Base-by-base conservation (phyloP, 2,329 filamentous ascomycete genomes). In the Zalaria obscura region DNA sequence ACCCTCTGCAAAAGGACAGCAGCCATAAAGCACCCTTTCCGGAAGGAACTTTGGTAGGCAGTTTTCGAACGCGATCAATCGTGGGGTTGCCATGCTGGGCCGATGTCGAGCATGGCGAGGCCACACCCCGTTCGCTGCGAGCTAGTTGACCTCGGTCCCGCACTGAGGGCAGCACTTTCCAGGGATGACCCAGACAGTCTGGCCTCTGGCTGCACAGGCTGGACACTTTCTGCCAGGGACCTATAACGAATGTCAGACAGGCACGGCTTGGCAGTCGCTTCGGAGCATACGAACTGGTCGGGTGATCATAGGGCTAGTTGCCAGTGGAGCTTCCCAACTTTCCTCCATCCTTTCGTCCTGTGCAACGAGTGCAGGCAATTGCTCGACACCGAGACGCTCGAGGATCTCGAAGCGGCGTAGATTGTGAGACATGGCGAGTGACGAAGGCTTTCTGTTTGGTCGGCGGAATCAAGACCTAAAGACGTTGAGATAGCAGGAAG, bases 131-230 rank as follows among this genome's bases (percentile, higher is more conserved):
- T 36, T 18, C 11, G n/a, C 34, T 10, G 34, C 34, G 7, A 8
- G 36, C 25, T 27, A 57, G 39, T 52, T 55, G 39, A 59, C 55
- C 40, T 56, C 53, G 25, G 49, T 52, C n/a, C 52, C 49, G 43
- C 58, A 60, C 31, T 53, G 47, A 27, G 56, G 52, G 42, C 58
- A 60, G 36, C 48, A 47, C 49, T 60, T 60, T 39, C 57, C 57
- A 9, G 53, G 51, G 38, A 60, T 57, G 38, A 60, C 58, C 55
- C 54, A 59, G 29, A 55, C 45, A 3, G 55, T 55, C 40, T 51
- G 42, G 25, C 57, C 57, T 39, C 50, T 50, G 9, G 43, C 28
- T 25, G 52, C 45, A 42, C 57, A 60, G n/a, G 36, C 45, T 7
- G 52, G 55, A 44, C 57, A 60, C 18, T 49, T 47, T 18, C 49